Percentiles rank a stretch among this genome's conserved stretches.
phyloP scores from a whole-genome alignment of 176 grass and related monocot genomes.

The Areca catechu region DNA sequence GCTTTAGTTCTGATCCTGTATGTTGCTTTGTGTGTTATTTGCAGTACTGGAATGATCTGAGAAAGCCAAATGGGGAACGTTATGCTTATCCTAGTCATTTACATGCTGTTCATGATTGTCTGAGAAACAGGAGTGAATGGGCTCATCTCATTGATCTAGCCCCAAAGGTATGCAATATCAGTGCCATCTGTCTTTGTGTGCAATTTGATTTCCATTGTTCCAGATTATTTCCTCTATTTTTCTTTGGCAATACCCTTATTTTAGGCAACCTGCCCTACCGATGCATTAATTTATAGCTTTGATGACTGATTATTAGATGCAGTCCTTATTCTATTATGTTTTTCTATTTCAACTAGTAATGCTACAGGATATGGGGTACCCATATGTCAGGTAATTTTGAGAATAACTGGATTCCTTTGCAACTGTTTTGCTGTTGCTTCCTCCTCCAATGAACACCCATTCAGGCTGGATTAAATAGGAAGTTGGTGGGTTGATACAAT shows the following conservation, averaged over 20 bases:
- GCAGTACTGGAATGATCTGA: constrained; percentile 60
- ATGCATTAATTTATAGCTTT: no score
- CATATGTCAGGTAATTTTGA: no score
- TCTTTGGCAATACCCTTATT: not conserved
- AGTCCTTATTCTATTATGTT: no score
- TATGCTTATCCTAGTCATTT: constrained; percentile 39
- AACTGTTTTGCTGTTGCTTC: no score
- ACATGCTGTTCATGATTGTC: constrained; percentile 70
- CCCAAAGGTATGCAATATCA: constrained; percentile 40
- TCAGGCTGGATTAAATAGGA: no score
- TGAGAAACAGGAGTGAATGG: constrained; percentile 73
- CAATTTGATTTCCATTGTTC: constrained; percentile 7
- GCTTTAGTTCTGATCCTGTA: not conserved
- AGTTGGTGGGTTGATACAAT: no score
- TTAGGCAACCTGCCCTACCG: no score
- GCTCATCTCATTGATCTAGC: constrained; percentile 66
- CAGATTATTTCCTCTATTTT: not conserved
- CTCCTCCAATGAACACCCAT: no score
- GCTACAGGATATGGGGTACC: no score
- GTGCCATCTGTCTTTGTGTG: not conserved
- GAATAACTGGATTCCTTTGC: no score
- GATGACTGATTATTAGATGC: no score
- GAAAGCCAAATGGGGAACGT: constrained; percentile 55
- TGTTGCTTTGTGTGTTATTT: constrained; percentile 12
- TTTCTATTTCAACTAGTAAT: no score